These are phyloP conservation scores for Pichia sp. DNA, from an alignment of 1,139 yeast genomes.

Conservation along the genomic window DNA sequence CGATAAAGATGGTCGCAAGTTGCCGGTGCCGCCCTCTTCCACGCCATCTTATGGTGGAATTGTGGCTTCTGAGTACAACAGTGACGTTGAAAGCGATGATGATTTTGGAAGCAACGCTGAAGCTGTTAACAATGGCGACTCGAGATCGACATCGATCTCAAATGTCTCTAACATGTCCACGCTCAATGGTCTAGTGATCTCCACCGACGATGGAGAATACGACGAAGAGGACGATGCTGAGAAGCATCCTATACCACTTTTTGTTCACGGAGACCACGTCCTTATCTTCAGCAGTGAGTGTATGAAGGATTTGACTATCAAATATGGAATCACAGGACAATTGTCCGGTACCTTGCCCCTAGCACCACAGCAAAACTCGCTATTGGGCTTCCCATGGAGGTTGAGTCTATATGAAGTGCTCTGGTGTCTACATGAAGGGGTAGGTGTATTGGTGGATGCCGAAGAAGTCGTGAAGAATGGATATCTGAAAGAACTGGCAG, in stretches of 20 bases:
- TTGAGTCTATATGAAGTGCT: conserved; percentile 69
- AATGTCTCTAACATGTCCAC: background rate
- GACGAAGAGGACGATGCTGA: background rate
- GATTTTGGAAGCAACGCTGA: background rate
- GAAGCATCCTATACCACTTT: conserved; percentile 17
- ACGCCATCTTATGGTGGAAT: background rate
- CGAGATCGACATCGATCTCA: conserved; percentile 1
- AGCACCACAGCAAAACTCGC: conserved; percentile 87
- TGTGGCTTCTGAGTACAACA: background rate
- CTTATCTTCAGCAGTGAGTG: conserved; percentile 49
- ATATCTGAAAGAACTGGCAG: conserved; percentile 3
- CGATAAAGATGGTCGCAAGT: background rate
- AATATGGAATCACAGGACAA: conserved; percentile 62
- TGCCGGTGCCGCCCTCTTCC: background rate
- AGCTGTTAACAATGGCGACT: background rate
- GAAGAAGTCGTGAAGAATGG: conserved; percentile 8
- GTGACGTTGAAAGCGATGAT: background rate
- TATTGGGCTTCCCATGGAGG: conserved; percentile 77
- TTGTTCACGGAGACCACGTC: conserved; percentile 43
- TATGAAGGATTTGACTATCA: conserved; percentile 48
- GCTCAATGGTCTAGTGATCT: background rate
- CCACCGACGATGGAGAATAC: background rate
- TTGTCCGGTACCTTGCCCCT: conserved; percentile 77
- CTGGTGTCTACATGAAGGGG: conserved; percentile 51
- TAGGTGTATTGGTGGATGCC: conserved; percentile 36